Conservation (phyloP, 2,329 filamentous ascomycete species). For the Moelleriella libera region DNA sequence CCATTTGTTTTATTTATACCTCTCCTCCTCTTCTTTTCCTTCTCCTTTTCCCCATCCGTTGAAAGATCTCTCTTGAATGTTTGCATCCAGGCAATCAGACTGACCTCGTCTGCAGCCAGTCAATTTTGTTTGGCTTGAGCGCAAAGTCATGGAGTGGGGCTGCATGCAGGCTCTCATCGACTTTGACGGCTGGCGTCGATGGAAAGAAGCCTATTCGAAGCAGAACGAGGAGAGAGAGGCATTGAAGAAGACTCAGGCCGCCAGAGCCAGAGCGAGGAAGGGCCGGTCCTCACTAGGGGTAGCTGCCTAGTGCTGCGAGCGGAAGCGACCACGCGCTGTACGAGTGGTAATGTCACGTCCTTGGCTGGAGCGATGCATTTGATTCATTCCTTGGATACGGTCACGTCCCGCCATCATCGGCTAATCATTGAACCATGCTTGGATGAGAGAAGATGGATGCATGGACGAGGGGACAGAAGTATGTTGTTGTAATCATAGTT, state of each 20-base stretch:
- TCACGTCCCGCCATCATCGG: not conserved
- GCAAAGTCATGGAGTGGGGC: constrained; percentile 98
- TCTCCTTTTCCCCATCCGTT: too few relatives aligned
- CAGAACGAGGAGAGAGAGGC: constrained; percentile 28
- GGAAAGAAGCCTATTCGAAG: constrained; percentile 64
- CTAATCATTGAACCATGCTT: too few relatives aligned
- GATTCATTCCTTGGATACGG: not conserved
- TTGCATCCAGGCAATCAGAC: not conserved
- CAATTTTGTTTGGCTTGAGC: constrained; percentile 92
- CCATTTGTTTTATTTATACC: too few relatives aligned
- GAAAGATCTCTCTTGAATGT: not conserved
- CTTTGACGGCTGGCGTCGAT: constrained; percentile 94
- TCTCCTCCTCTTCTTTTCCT: too few relatives aligned
- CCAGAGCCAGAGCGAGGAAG: constrained; percentile 29
- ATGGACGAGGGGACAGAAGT: too few relatives aligned
- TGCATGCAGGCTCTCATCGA: constrained; percentile 99
- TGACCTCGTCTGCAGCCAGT: constrained; percentile 50
- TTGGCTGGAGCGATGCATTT: not conserved
- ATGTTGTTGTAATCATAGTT: too few relatives aligned
- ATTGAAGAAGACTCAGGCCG: constrained; percentile 22
- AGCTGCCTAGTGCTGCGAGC: not conserved
- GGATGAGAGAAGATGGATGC: too few relatives aligned
- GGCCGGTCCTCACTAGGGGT: constrained; percentile 20
- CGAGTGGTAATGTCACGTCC: not conserved
- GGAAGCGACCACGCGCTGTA: not conserved